phyloP scores from a whole-genome alignment of 2,329 filamentous ascomycete species.

The Aspergillus sojae region DNA sequence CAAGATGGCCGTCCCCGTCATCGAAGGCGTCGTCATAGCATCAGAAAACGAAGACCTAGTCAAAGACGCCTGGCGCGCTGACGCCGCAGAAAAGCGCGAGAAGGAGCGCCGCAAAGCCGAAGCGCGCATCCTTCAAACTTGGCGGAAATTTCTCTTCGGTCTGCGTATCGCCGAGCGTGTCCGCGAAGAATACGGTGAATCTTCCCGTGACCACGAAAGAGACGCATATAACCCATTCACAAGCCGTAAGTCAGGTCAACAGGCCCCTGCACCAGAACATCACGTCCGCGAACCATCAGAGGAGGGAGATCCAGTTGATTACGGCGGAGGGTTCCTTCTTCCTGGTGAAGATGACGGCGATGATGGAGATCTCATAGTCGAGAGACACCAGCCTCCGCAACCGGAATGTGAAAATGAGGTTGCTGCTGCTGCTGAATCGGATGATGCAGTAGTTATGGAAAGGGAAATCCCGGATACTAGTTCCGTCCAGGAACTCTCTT shows the following conservation, averaged over 20 bases:
- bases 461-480: slow-evolving; percentile 4
- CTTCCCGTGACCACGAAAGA: slow-evolving; percentile 29
- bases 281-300: slow-evolving; percentile 9
- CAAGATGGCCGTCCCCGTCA: slow-evolving; percentile 88
- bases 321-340: slow-evolving; percentile 36
- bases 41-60: slow-evolving; percentile 75
- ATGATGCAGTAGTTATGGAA: slow-evolving; percentile 13
- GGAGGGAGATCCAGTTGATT: slow-evolving; percentile 26
- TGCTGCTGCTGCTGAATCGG: slow-evolving; percentile 5
- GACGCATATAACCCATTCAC: slow-evolving; percentile 42
- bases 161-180: slow-evolving; percentile 80
- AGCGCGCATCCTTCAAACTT: slow-evolving; percentile 71
- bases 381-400: slow-evolving; percentile 22
- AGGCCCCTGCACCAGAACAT: background rate
- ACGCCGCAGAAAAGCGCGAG: slow-evolving; percentile 72
- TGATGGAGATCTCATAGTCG: slow-evolving; percentile 34
- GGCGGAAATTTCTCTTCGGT: slow-evolving; percentile 86
- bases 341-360: slow-evolving; percentile 32
- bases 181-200: slow-evolving; percentile 69
- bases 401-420: background rate
- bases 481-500: slow-evolving; percentile 15
- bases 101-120: slow-evolving; percentile 84
- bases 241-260: slow-evolving; percentile 7
- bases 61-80: slow-evolving; percentile 75
- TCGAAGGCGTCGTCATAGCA: slow-evolving; percentile 86